Conservation (phyloP, 139 green algal species). For the Chlorella sorokiniana region DNA sequence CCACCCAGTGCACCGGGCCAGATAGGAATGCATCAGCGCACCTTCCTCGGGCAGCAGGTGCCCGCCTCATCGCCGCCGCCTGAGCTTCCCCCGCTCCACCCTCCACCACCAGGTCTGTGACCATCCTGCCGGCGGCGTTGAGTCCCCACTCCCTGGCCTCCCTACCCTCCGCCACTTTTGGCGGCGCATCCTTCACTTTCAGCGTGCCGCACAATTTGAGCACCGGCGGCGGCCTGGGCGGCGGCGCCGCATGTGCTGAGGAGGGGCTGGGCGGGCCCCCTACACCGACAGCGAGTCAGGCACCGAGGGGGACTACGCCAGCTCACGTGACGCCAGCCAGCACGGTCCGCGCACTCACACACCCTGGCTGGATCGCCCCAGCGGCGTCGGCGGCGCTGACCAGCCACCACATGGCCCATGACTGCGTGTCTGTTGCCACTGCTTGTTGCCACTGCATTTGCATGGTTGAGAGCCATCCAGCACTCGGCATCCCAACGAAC, state of each 20-base stretch:
- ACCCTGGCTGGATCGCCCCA: too few species aligned
- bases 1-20: background rate
- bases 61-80: background rate
- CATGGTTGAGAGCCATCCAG: too few species aligned
- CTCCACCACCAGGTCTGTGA: constrained; percentile 24
- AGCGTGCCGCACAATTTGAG: constrained; percentile 14
- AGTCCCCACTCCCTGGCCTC: constrained; percentile 66
- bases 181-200: constrained; percentile 6
- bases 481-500: too few species aligned
- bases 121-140: constrained; percentile 58
- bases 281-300: constrained; percentile 14
- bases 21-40: background rate
- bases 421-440: too few species aligned
- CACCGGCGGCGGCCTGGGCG: constrained; percentile 1
- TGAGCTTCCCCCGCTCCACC: background rate
- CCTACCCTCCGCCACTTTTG: constrained; percentile 7
- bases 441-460: too few species aligned
- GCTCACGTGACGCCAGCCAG: background rate
- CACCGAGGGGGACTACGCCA: background rate
- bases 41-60: background rate
- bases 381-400: too few species aligned
- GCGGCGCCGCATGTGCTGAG: background rate
- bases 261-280: background rate
- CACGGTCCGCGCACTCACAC: background rate
- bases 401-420: too few species aligned